Percentiles rank a stretch among this genome's conserved stretches.
These are phyloP conservation scores for Cercophora sp. DNA, from an alignment of 495 filamentous ascomycete genomes.

Conservation along the genomic window DNA sequence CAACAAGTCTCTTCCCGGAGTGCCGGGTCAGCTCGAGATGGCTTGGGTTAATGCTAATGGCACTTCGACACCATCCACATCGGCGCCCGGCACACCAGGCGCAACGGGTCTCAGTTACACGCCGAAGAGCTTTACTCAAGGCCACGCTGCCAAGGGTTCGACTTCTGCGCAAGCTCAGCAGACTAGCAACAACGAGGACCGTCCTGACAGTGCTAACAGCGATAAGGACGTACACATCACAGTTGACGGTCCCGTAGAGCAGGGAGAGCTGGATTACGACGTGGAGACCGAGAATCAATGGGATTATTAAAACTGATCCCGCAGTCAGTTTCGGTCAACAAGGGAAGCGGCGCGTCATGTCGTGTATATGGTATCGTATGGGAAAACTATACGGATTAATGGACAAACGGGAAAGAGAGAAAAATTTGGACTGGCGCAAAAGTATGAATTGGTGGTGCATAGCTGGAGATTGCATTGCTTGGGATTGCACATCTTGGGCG, in stretches of 20 bases:
- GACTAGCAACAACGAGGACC: not conserved
- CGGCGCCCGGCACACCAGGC: constrained; percentile 9
- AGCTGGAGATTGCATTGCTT: no score
- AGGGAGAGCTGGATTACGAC: constrained; percentile 41
- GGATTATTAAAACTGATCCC: constrained; percentile 21
- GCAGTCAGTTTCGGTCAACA: no score
- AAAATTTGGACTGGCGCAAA: no score
- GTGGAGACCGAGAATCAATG: constrained; percentile 43
- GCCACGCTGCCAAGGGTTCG: not conserved
- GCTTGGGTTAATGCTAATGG: constrained; percentile 63
- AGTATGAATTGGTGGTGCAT: no score
- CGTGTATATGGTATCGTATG: no score
- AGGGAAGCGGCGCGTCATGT: no score
- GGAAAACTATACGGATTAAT: no score
- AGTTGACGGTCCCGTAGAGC: constrained; percentile 22
- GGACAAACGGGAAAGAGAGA: no score
- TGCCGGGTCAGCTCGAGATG: constrained; percentile 70
- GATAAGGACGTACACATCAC: constrained; percentile 35
- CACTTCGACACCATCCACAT: constrained; percentile 12
- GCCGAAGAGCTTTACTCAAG: not conserved
- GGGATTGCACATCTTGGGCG: no score
- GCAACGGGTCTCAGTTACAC: not conserved
- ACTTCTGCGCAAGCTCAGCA: not conserved
- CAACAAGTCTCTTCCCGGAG: constrained; percentile 58
- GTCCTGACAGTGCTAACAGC: constrained; percentile 12